Conservation (phyloP, 768 basidiomycete species). For the Cyathus striatus region DNA sequence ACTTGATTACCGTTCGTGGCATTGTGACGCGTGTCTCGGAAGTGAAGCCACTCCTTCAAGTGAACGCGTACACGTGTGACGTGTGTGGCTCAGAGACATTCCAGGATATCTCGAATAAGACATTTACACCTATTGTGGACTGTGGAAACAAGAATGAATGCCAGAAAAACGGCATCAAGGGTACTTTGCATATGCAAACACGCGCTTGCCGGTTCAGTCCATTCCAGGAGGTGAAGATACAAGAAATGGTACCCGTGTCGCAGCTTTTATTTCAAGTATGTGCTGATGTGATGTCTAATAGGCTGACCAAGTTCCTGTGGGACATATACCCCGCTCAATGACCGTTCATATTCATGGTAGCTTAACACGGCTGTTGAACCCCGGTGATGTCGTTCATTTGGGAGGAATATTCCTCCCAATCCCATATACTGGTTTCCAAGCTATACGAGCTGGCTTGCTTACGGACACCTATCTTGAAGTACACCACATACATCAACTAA, state of each 20-base stretch:
- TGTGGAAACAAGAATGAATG: conserved; percentile 88
- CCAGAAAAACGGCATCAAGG: conserved; percentile 79
- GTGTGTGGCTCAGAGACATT: conserved; percentile 98
- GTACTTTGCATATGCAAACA: conserved; percentile 96
- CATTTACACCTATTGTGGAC: conserved; percentile 83
- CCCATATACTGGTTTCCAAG: conserved; percentile 97
- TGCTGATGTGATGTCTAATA: conserved; percentile 19
- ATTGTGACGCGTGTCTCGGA: conserved; percentile 98
- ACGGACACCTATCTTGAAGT: conserved; percentile 96
- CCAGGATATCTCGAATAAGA: conserved; percentile 91
- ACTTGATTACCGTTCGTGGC: conserved; percentile 91
- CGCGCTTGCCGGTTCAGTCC: conserved; percentile 95
- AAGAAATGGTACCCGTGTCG: conserved; percentile 83
- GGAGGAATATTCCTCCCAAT: conserved; percentile 97
- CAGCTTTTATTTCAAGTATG: background rate
- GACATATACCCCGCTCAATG: conserved; percentile 98
- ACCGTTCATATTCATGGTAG: conserved; percentile 91
- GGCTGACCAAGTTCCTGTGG: conserved; percentile 99
- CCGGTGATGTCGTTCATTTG: conserved; percentile 92
- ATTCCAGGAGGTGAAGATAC: conserved; percentile 98
- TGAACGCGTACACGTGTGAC: conserved; percentile 98
- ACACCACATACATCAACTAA: conserved; percentile 88
- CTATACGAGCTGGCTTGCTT: conserved; percentile 91
- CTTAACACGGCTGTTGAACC: conserved; percentile 86
- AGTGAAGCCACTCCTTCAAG: conserved; percentile 94